These are phyloP conservation scores for Blastomyces parvus DNA, from an alignment of 2,329 filamentous ascomycete genomes.

Conservation along the genomic window DNA sequence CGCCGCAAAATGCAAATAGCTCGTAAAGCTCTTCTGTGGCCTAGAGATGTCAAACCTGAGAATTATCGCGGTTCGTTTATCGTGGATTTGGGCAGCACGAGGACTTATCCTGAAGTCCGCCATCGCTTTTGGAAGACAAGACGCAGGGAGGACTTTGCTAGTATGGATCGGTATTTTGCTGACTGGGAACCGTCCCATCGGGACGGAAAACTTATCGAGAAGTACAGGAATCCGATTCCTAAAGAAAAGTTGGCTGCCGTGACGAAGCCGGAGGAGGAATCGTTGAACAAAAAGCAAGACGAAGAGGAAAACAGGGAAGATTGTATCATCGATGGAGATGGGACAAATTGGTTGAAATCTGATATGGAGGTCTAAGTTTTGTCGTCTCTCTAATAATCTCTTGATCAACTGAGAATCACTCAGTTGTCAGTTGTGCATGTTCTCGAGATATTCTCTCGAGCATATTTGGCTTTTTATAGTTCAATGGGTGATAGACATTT, in stretches of 20 bases:
- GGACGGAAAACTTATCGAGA: background rate
- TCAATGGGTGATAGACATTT: too few species aligned
- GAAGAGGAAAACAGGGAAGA: background rate
- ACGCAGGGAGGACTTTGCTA: conserved; percentile 1
- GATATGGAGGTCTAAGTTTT: too few species aligned
- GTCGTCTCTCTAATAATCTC: too few species aligned
- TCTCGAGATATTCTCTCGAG: too few species aligned
- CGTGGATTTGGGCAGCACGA: conserved; percentile 11
- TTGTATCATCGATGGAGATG: too few species aligned
- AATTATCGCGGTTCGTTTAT: conserved; percentile 14
- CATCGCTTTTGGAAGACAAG: background rate
- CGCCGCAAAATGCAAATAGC: conserved; percentile 13
- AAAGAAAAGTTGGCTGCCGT: background rate
- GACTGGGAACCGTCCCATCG: background rate
- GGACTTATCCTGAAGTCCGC: conserved; percentile 12
- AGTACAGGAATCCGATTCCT: background rate
- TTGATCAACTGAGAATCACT: too few species aligned
- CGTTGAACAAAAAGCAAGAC: background rate
- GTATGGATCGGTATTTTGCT: background rate
- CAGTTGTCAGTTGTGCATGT: too few species aligned
- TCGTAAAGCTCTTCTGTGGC: conserved; percentile 10
- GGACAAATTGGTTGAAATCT: too few species aligned
- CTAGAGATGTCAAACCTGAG: conserved; percentile 9
- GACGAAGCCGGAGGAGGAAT: background rate
- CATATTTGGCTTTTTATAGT: too few species aligned